Percentiles rank a stretch among this genome's conserved stretches.
These are phyloP conservation scores for Ganoderma boninense DNA, from an alignment of 1,284 basidiomycete species.

Conservation along the genomic window DNA sequence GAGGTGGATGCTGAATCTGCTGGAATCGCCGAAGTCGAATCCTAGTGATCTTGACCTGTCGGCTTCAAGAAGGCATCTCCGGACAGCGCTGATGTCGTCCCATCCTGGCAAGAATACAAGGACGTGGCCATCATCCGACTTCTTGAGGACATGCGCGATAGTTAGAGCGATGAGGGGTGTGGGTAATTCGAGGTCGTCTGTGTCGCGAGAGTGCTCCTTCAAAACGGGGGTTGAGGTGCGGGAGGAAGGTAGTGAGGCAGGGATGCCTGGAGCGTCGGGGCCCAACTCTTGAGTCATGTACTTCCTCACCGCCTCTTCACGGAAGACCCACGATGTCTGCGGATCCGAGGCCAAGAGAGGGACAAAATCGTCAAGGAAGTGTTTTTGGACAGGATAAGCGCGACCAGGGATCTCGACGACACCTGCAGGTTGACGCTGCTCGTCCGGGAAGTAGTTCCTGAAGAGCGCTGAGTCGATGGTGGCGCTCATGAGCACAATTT, in stretches of 20 bases:
- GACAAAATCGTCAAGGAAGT: constrained; percentile 86
- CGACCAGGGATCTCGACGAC: constrained; percentile 93
- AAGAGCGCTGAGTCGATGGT: constrained; percentile 94
- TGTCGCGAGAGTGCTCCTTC: constrained; percentile 40
- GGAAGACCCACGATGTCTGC: constrained; percentile 71
- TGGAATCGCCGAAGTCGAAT: constrained; percentile 67
- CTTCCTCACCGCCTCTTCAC: constrained; percentile 78
- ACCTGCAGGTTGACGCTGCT: constrained; percentile 68
- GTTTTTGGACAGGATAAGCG: constrained; percentile 87
- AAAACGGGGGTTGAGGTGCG: constrained; percentile 29
- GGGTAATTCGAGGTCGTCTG: constrained; percentile 84
- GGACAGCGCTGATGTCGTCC: constrained; percentile 91
- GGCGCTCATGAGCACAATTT: constrained; percentile 95
- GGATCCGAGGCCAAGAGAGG: constrained; percentile 52
- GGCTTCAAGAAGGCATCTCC: constrained; percentile 69
- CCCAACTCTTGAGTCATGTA: constrained; percentile 84
- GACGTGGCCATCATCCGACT: constrained; percentile 87
- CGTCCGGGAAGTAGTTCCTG: constrained; percentile 85
- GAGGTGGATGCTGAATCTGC: constrained; percentile 82
- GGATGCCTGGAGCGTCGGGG: constrained; percentile 32
- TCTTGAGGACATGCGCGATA: constrained; percentile 81
- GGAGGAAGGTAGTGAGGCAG: constrained; percentile 16
- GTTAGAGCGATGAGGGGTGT: constrained; percentile 85
- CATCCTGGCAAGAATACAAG: constrained; percentile 93
- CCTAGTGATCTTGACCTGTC: constrained; percentile 58